Percentiles rank a stretch among this genome's conserved stretches.
Evolutionary conservation across 208 protist genomes (phyloP).

Genomic region (Blechomonas ayalai): DNA sequence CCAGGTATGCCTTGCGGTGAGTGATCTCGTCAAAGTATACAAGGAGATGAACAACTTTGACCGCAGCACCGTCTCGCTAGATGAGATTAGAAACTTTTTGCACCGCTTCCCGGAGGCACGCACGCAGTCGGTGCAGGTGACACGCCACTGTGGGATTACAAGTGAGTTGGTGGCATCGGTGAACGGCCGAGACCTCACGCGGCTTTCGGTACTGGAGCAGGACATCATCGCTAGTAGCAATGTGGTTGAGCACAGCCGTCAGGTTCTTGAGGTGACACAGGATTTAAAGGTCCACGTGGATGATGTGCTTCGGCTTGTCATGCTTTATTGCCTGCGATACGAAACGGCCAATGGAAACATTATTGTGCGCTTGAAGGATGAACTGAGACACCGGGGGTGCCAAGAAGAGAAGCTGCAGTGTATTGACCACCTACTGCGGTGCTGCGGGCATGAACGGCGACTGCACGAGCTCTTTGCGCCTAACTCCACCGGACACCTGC

Average conservation of each 20-base stretch:
- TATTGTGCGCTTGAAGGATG: constrained; percentile 50
- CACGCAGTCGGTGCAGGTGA: constrained; percentile 74
- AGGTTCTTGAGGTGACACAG: constrained; percentile 71
- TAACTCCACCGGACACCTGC: constrained; percentile 61
- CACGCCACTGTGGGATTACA: constrained; percentile 73
- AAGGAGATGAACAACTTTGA: constrained; percentile 88
- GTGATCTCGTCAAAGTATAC: constrained; percentile 93
- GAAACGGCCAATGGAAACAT: constrained; percentile 67
- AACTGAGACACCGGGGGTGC: constrained; percentile 54
- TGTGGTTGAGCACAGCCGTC: constrained; percentile 65
- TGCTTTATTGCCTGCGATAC: constrained; percentile 76
- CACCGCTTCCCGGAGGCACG: constrained; percentile 75
- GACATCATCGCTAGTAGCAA: constrained; percentile 73
- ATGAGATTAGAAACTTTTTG: constrained; percentile 87
- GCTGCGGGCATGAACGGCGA: constrained; percentile 57
- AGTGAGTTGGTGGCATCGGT: constrained; percentile 71
- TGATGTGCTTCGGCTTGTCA: constrained; percentile 66
- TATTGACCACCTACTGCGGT: constrained; percentile 64
- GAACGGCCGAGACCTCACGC: constrained; percentile 75
- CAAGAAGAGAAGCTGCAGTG: constrained; percentile 47
- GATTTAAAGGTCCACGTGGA: constrained; percentile 81
- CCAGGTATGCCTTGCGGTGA: constrained; percentile 93
- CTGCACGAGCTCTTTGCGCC: constrained; percentile 67
- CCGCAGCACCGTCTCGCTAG: constrained; percentile 66
- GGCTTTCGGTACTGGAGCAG: constrained; percentile 80